These are phyloP conservation scores for Sugiyamaella chiloensis DNA, from an alignment of 805 yeast genomes.

Conservation along the genomic window DNA sequence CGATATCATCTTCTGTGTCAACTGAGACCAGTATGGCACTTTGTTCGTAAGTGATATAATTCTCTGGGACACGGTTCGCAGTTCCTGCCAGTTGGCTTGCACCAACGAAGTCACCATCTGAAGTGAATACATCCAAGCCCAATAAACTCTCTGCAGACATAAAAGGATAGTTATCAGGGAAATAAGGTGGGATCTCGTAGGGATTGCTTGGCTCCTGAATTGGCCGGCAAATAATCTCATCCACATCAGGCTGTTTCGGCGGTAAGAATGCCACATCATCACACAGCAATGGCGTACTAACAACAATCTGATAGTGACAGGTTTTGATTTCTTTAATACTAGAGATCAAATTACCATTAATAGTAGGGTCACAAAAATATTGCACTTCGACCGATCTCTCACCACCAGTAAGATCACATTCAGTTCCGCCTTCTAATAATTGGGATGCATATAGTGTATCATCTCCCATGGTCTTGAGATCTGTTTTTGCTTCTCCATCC, in stretches of 20 bases:
- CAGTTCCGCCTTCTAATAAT: slow-evolving; percentile 48
- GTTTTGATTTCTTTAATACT: slow-evolving; percentile 52
- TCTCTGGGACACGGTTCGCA: background rate
- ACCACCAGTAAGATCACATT: slow-evolving; percentile 56
- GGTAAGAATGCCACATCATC: slow-evolving; percentile 34
- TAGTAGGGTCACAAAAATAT: slow-evolving; percentile 43
- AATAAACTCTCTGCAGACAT: background rate
- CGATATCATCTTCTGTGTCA: background rate
- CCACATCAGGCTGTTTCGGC: slow-evolving; percentile 31
- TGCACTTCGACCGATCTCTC: slow-evolving; percentile 54
- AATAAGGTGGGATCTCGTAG: background rate
- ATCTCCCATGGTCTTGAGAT: background rate
- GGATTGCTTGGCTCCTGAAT: slow-evolving; percentile 14
- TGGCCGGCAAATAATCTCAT: slow-evolving; percentile 28
- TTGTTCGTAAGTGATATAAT: background rate
- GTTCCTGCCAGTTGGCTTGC: background rate
- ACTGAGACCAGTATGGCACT: background rate
- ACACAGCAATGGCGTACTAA: slow-evolving; percentile 53
- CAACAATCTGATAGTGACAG: slow-evolving; percentile 53
- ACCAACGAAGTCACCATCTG: background rate
- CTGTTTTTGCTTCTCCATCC: background rate
- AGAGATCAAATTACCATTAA: slow-evolving; percentile 34
- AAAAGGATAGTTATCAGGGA: background rate
- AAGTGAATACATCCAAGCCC: background rate
- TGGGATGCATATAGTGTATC: slow-evolving; percentile 32